Evolutionary conservation across 2,329 filamentous ascomycete species (phyloP), one percentile per base, ranked within the genome.

Genomic region (Diplodia mutila): DNA sequence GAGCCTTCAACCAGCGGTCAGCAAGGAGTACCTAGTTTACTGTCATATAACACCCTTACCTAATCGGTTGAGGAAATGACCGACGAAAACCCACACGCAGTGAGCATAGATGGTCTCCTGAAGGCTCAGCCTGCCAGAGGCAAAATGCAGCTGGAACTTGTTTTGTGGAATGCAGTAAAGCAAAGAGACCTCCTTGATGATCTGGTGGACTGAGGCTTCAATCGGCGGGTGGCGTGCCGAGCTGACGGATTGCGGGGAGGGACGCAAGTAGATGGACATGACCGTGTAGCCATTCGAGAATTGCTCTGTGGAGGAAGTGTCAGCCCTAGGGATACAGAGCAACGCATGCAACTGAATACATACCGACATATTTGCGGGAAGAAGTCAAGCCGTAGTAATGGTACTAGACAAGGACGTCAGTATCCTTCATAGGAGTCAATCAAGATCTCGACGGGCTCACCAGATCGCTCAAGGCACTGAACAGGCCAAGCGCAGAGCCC

Each of bases 301-400:
- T 82, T 98, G 95, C 82, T 99, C 66, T 67, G 37, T n/a, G 2
- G 34, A 4, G 25, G 27, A 51, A 32, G 21, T 25, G 37, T 92
- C 57, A 37, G 46, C 21, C 12, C 18, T 46, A 21, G 21, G n/a
- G 12, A 23, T 42, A 32, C 8, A 14, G 42, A 11, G 34, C 16
- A 29, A 7, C 37, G n/a, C n/a, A 32, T 14, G 18, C 16, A 42
- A 32, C n/a, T 16, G 12, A 64, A n/a, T 18, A 49, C 66, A 34
- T 27, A 67, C 66, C 82, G 61, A 99, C 91, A 76, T 99, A 99
- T 83, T 99, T 99, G 73, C 95, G 88, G 32, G 95, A 95, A 75
- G 92, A 97, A 2, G 95, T 99, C 69, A 98, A 87, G 52, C 95
- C 94, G 77, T 99, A 99, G 87, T 97, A 98, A 83, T 99, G 95